Evolutionary conservation across 2,329 filamentous ascomycete genomes (phyloP), one percentile per base, ranked within the genome.

Genomic region (Dryadomyces quercivorus): DNA sequence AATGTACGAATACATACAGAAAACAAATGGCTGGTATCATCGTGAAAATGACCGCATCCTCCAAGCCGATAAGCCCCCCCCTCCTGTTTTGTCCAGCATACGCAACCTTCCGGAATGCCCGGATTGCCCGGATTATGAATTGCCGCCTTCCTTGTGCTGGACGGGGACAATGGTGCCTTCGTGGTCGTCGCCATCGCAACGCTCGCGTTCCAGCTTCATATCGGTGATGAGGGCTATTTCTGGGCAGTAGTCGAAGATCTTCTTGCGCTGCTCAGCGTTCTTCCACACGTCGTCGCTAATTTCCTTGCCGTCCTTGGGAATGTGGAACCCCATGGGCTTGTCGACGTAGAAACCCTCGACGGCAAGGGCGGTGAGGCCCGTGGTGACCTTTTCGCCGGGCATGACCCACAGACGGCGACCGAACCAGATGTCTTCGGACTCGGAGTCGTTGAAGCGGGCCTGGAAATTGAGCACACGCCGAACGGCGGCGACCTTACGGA

Each of bases 341-440:
- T 75, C 68, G 50, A 71, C 65, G 62, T 74, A 76, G 18, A 75
- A 63, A 55, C 73, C 70, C 60, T 80, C 76, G 13, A 77, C 73
- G 2, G 74, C 69, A 51, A 80, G 70, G 43, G 70, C 69, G 16
- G 72, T 66, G 16, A 60, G 62, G 60, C 64, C 64, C 9, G 67
- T 60, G 1, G 77, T 74, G 21, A 80, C 72, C 55, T 70, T 73
- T 9, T 72, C 72, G 20, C 72, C 73, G 1, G 75, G 74, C 31
- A 78, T 62, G 38, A 71, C 61, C 51, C 69, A 71, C 26, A 80
- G 61, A 2, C 76, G 70, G 57, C 70, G 69, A 13, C 72, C 71
- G 56, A 79, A 75, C 78, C 78, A 81, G 56, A 76, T 71, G 54
- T 80, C 77, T 61, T 81, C 78, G 43, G 76, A 67, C 42, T 73